A percentile compares a stretch with the other conserved stretches of the same genome.
Conservation (phyloP, 441 rosid genomes). For the Gossypium gossypioides region DNA sequence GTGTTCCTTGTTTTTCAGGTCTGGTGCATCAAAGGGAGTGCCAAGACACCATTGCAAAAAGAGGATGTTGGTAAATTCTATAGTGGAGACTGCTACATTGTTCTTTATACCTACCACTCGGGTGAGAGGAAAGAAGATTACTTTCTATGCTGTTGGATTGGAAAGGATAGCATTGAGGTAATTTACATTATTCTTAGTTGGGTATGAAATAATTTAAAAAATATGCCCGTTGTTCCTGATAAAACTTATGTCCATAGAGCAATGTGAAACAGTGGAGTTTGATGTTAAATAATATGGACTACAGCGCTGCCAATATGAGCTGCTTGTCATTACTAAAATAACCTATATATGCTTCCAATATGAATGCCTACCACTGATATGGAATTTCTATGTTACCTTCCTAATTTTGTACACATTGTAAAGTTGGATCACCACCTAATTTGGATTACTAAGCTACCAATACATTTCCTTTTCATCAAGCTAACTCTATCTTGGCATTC, state of each 20-base stretch:
- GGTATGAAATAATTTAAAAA: constrained; percentile 5
- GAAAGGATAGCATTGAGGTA: constrained; percentile 84
- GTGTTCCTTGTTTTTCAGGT: constrained; percentile 39
- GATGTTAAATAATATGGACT: not conserved
- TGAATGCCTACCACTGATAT: not conserved
- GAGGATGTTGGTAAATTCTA: constrained; percentile 93
- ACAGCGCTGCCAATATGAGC: not conserved
- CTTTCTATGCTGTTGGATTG: constrained; percentile 85
- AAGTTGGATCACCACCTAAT: not conserved
- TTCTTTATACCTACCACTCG: constrained; percentile 79
- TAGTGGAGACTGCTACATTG: constrained; percentile 89
- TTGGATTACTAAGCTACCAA: not conserved
- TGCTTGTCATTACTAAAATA: not conserved
- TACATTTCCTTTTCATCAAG: not conserved
- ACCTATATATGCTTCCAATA: not conserved
- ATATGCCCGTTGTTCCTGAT: not conserved
- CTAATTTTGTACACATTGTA: not conserved
- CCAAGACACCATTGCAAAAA: constrained; percentile 64
- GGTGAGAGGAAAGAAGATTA: constrained; percentile 95
- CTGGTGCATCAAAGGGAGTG: constrained; percentile 79
- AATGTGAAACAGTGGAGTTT: not conserved
- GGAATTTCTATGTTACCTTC: not conserved
- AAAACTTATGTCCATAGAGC: not conserved
- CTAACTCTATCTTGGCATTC: not conserved
- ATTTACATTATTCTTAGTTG: constrained; percentile 12